Conservation (phyloP, 148 eudicot genomes). For the Arctostaphylos glauca region DNA sequence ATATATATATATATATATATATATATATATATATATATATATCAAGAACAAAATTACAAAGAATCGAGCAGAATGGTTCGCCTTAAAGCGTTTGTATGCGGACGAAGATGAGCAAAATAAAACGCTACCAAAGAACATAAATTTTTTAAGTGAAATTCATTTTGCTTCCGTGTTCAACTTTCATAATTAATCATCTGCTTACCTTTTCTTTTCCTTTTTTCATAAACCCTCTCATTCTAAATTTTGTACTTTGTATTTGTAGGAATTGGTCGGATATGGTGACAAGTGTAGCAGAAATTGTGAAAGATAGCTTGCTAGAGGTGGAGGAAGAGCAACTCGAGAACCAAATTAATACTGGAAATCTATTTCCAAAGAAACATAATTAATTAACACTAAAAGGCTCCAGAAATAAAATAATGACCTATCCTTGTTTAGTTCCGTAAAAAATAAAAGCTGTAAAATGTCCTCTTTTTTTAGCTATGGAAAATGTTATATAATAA, state of each 20-base stretch:
- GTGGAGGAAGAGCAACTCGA: conserved; percentile 16
- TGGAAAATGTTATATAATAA: too few relatives aligned
- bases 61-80: too few relatives aligned
- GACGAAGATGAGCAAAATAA: background rate
- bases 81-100: background rate
- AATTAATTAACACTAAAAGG: background rate
- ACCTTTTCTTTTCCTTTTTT: too few relatives aligned
- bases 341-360: background rate
- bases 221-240: too few relatives aligned
- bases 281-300: conserved; percentile 29
- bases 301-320: conserved; percentile 33
- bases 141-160: background rate
- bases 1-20: too few relatives aligned
- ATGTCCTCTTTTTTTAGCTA: background rate
- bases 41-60: too few relatives aligned
- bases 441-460: background rate
- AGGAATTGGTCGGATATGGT: conserved; percentile 48
- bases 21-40: too few relatives aligned
- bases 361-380: background rate
- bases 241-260: background rate
- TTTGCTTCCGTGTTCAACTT: background rate
- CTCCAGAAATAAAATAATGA: background rate
- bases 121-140: background rate
- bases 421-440: background rate
- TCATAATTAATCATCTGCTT: background rate